Evolutionary conservation across 129 eudicot genomes (phyloP).

Genomic region (Flaveria sonorensis): DNA sequence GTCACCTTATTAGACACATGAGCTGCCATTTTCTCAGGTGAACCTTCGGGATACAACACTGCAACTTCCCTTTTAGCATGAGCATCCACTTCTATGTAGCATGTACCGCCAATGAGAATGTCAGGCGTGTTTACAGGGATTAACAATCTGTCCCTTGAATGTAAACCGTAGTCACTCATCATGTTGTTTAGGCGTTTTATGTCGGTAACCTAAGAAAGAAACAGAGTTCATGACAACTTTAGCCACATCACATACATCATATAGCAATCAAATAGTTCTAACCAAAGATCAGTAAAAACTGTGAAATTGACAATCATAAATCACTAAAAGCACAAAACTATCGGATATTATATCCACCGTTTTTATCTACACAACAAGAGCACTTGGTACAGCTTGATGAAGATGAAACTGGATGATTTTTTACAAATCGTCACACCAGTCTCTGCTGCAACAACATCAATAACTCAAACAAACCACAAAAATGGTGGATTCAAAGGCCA

Average conservation of each 20-base stretch:
- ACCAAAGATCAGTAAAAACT: neutral
- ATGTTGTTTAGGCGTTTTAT: conserved; percentile 94
- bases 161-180: conserved; percentile 98
- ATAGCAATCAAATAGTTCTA: neutral
- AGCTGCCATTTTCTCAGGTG: conserved; percentile 49
- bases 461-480: neutral
- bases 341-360: too few relatives aligned
- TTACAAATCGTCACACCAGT: neutral
- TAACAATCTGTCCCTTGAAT: conserved; percentile 86
- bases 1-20: conserved; percentile 35
- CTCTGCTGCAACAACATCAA: neutral
- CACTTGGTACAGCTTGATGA: neutral
- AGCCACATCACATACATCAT: neutral
- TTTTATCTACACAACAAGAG: neutral
- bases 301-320: neutral
- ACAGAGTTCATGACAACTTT: conserved; percentile 4
- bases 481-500: too few relatives aligned
- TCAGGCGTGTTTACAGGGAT: conserved; percentile 74
- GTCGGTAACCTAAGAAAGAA: conserved; percentile 62
- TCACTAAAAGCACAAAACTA: neutral
- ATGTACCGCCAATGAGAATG: conserved; percentile 60
- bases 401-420: neutral
- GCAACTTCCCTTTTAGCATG: conserved; percentile 98
- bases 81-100: conserved; percentile 90
- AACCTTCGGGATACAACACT: conserved; percentile 86